phyloP scores from a whole-genome alignment of 352 stramenopile genomes.

The Globisporangium iwayamae region DNA sequence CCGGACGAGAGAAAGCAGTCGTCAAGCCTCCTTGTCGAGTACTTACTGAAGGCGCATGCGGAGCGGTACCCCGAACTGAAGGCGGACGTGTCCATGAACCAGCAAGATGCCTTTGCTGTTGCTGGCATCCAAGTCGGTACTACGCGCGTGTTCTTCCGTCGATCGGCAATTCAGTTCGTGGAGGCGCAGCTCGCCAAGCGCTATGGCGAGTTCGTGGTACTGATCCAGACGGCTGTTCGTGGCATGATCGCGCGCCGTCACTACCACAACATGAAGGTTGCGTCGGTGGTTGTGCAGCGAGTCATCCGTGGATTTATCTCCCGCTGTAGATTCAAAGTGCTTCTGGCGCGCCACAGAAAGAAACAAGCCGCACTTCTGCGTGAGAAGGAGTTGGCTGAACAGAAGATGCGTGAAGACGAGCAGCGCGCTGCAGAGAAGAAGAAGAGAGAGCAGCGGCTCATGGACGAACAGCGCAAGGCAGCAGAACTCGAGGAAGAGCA shows the following conservation, averaged over 20 bases:
- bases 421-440: slow-evolving; percentile 19
- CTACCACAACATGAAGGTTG: slow-evolving; percentile 47
- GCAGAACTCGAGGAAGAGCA: slow-evolving; percentile 50
- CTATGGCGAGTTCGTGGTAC: slow-evolving; percentile 82
- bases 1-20: slow-evolving; percentile 46
- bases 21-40: slow-evolving; percentile 56
- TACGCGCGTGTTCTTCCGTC: slow-evolving; percentile 82
- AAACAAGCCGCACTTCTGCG: slow-evolving; percentile 37
- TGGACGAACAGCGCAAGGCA: slow-evolving; percentile 44
- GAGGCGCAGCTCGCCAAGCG: slow-evolving; percentile 83
- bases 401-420: slow-evolving; percentile 30
- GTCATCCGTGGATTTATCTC: slow-evolving; percentile 67
- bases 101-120: slow-evolving; percentile 38
- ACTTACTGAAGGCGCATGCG: slow-evolving; percentile 64
- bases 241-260: slow-evolving; percentile 46
- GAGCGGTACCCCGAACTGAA: slow-evolving; percentile 58
- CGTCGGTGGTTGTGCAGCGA: slow-evolving; percentile 46
- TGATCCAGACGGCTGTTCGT: slow-evolving; percentile 74
- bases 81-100: slow-evolving; percentile 31
- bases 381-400: slow-evolving; percentile 39
- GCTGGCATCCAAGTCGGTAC: slow-evolving; percentile 77
- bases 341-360: slow-evolving; percentile 44
- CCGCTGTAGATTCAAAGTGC: slow-evolving; percentile 46
- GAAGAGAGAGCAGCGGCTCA: slow-evolving; percentile 24
- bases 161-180: slow-evolving; percentile 81